Evolutionary conservation across 345 rosid genomes (phyloP).

Genomic region (Eutrema heterophyllum): DNA sequence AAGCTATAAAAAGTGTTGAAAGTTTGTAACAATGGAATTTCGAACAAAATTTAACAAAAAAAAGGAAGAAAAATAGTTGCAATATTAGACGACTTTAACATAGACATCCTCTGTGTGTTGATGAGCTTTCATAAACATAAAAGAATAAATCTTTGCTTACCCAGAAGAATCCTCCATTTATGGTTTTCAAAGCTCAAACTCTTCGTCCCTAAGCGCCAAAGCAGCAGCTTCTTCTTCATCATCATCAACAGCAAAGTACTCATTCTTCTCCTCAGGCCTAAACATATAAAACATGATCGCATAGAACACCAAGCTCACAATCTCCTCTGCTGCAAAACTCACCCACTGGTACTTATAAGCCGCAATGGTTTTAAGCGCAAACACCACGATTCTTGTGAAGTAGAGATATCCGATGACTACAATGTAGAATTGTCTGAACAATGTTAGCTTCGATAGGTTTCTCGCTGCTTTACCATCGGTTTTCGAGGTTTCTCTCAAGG

Average conservation of each 20-base stretch:
- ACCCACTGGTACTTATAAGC: slow-evolving; percentile 97
- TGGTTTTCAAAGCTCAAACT: slow-evolving; percentile 65
- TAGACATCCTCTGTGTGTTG: not conserved
- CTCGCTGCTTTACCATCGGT: slow-evolving; percentile 92
- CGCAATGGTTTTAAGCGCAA: slow-evolving; percentile 77
- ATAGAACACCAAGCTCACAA: slow-evolving; percentile 75
- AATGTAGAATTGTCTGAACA: slow-evolving; percentile 87
- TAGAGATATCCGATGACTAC: slow-evolving; percentile 88
- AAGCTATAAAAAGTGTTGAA: not conserved
- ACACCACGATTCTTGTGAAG: slow-evolving; percentile 88
- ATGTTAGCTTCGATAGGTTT: slow-evolving; percentile 76
- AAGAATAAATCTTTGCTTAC: not conserved
- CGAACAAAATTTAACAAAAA: slow-evolving; percentile 15
- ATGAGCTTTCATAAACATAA: not conserved
- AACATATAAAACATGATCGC: slow-evolving; percentile 81
- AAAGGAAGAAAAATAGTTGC: slow-evolving; percentile 4
- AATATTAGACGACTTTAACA: slow-evolving; percentile 16
- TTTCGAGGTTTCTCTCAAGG: slow-evolving; percentile 80
- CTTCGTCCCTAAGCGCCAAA: slow-evolving; percentile 67
- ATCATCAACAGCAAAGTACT: slow-evolving; percentile 77
- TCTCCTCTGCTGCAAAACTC: slow-evolving; percentile 84
- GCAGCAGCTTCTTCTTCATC: slow-evolving; percentile 96
- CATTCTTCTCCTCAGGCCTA: slow-evolving; percentile 89
- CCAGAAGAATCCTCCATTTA: not conserved
- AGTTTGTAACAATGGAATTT: not conserved